Percentiles rank a stretch among this genome's conserved stretches.
These are phyloP conservation scores for Malus sieversii DNA, from an alignment of 306 rosid genomes.

Conservation along the genomic window DNA sequence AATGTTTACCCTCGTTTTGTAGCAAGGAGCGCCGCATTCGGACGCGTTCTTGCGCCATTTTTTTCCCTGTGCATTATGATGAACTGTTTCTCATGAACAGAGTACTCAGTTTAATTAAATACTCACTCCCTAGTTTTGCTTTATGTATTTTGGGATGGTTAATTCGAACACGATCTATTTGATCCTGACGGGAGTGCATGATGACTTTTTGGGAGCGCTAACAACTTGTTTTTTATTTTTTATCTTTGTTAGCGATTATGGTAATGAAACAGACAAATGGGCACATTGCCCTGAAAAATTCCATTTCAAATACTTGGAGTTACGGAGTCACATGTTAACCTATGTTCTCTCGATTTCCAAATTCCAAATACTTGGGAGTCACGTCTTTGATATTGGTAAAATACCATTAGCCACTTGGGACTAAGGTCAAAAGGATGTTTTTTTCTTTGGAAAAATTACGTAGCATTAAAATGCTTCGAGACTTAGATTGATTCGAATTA, in stretches of 20 bases:
- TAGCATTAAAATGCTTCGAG: too few species aligned
- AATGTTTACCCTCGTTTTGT: conserved; percentile 11
- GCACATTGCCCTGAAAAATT: neutral
- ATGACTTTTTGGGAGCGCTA: too few species aligned
- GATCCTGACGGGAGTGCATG: too few species aligned
- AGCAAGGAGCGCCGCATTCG: conserved; percentile 8
- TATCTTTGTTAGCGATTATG: neutral
- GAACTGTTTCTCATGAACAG: conserved; percentile 29
- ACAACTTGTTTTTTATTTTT: too few species aligned
- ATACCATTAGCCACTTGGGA: too few species aligned
- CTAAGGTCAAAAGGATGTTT: too few species aligned
- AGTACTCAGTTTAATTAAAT: conserved; percentile 21
- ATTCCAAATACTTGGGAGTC: too few species aligned
- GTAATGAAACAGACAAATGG: too few species aligned
- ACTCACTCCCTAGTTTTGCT: neutral
- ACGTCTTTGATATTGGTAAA: too few species aligned
- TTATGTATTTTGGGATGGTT: neutral
- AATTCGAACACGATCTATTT: too few species aligned
- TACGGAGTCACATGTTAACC: neutral
- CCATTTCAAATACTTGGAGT: neutral
- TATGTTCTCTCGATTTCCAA: neutral
- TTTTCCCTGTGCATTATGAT: conserved; percentile 37
- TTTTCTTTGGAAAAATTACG: too few species aligned
- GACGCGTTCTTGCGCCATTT: conserved; percentile 26
- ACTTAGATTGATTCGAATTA: too few species aligned